Conservation (phyloP, 768 basidiomycete species). For the Agrocybe praecox region DNA sequence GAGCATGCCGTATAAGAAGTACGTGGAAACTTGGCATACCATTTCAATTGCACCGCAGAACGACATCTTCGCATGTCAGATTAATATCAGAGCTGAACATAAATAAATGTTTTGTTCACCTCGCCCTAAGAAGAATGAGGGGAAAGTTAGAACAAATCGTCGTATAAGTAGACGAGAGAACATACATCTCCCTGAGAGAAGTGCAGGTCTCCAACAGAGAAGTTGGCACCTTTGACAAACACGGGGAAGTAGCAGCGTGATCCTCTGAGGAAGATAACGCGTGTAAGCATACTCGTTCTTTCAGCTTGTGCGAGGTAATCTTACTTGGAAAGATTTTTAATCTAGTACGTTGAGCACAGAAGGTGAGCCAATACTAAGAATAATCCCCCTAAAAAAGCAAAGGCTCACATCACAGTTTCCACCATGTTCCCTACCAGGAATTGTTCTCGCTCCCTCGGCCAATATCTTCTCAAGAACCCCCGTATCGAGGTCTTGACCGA, state of each 20-base stretch:
- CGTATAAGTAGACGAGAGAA: neutral
- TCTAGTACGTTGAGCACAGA: slow-evolving; percentile 38
- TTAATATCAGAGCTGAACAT: neutral
- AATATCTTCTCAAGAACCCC: slow-evolving; percentile 55
- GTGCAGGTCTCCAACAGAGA: slow-evolving; percentile 79
- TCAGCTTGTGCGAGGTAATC: too few relatives aligned
- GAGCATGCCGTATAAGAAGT: too few relatives aligned
- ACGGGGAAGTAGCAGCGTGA: slow-evolving; percentile 80
- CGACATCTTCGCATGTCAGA: slow-evolving; percentile 43
- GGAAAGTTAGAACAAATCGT: neutral
- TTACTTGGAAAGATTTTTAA: slow-evolving; percentile 73
- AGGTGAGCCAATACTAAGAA: neutral
- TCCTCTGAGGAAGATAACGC: too few relatives aligned
- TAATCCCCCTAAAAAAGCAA: slow-evolving; percentile 11
- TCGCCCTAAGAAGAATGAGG: slow-evolving; percentile 54
- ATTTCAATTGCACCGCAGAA: slow-evolving; percentile 84
- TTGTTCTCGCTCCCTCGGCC: slow-evolving; percentile 70
- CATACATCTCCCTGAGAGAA: slow-evolving; percentile 77
- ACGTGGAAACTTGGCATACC: slow-evolving; percentile 31
- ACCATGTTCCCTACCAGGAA: slow-evolving; percentile 80
- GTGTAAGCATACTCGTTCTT: too few relatives aligned
- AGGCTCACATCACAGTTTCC: slow-evolving; percentile 75
- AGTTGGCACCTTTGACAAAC: slow-evolving; percentile 72
- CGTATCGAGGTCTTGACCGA: slow-evolving; percentile 62
- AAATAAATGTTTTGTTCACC: too few relatives aligned